These are phyloP conservation scores for Gaertneriomyces semiglobifer DNA, from an alignment of 192 early-diverging fungal species.

Conservation along the genomic window DNA sequence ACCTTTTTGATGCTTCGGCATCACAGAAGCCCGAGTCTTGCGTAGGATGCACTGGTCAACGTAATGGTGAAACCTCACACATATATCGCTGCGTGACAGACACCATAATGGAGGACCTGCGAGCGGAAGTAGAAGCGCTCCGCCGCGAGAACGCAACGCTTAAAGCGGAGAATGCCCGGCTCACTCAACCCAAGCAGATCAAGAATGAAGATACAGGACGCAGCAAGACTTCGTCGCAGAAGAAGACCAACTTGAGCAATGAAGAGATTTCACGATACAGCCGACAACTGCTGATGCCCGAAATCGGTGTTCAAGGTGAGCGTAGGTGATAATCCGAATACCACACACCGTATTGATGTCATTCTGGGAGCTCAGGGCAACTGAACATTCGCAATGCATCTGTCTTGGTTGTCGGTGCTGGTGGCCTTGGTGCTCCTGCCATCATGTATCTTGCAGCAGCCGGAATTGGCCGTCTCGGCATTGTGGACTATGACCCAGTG, in stretches of 20 bases:
- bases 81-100: no score
- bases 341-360: background rate
- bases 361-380: constrained; percentile 55
- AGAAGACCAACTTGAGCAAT: constrained; percentile 42
- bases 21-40: no score
- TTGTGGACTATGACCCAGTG: constrained; percentile 89
- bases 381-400: constrained; percentile 66
- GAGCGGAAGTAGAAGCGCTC: constrained; percentile 3
- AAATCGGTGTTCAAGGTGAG: constrained; percentile 66
- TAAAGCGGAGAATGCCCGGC: background rate
- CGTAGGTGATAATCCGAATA: background rate
- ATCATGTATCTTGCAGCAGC: constrained; percentile 84
- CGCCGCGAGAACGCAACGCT: background rate
- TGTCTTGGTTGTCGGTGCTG: constrained; percentile 88
- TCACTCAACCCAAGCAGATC: background rate
- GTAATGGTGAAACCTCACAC: no score
- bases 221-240: no score
- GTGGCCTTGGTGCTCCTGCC: constrained; percentile 87
- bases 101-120: background rate
- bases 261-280: constrained; percentile 78
- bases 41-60: no score
- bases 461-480: constrained; percentile 81
- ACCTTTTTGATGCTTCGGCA: no score
- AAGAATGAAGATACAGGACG: no score
- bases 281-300: constrained; percentile 80